A percentile compares a stretch with the other conserved stretches of the same genome.
Evolutionary conservation across 148 eudicot species (phyloP).

Genomic region (Spergularia bocconei): DNA sequence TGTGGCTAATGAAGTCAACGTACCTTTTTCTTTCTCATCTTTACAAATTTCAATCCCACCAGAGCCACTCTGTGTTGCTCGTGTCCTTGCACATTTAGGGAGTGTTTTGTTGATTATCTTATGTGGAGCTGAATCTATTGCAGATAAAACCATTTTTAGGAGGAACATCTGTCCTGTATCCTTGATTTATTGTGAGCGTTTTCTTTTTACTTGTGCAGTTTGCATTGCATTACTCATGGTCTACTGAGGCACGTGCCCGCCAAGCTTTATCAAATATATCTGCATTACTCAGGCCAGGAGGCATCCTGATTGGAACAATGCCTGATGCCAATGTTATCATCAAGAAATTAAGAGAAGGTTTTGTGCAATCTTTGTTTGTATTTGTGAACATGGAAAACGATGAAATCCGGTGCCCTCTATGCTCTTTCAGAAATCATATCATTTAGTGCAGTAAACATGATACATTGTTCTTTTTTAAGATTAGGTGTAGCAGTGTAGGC

Average conservation of each 20-base stretch:
- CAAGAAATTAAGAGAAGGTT: slow-evolving; percentile 91
- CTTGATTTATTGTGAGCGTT: neutral
- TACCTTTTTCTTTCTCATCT: neutral
- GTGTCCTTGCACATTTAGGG: neutral
- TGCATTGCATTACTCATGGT: slow-evolving; percentile 99
- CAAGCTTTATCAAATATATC: slow-evolving; percentile 96
- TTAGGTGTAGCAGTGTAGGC: neutral
- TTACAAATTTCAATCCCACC: neutral
- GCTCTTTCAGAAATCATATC: neutral
- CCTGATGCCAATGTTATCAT: slow-evolving; percentile 97
- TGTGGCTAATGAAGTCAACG: neutral
- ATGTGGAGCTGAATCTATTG: neutral
- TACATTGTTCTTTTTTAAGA: neutral
- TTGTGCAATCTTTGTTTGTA: slow-evolving; percentile 5
- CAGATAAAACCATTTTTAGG: too few relatives aligned
- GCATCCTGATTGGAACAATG: slow-evolving; percentile 95
- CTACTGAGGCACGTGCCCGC: slow-evolving; percentile 98
- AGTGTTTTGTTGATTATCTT: neutral
- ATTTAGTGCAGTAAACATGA: neutral
- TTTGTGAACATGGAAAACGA: neutral
- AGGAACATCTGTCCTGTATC: neutral
- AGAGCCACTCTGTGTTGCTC: neutral
- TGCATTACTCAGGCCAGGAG: slow-evolving; percentile 95
- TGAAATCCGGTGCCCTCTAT: neutral
- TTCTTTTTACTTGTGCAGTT: slow-evolving; percentile 55